Base-by-base conservation (phyloP, 371 early-diverging fungal species). In the Rhizomucor pusillus region DNA sequence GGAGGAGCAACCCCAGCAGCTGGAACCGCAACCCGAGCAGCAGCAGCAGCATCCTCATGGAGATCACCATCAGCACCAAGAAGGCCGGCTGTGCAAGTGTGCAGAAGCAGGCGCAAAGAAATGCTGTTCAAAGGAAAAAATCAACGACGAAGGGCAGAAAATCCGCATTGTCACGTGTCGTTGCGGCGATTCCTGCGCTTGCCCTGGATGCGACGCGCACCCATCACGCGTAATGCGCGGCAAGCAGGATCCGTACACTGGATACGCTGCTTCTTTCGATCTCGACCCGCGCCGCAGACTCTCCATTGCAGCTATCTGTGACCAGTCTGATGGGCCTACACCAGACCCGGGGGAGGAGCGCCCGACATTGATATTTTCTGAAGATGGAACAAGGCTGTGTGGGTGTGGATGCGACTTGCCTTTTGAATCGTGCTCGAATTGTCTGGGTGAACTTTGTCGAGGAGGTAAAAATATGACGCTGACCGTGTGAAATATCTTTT, bases 121-220 rank as follows among this genome's bases (percentile, higher is more conserved):
- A 24, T 46, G 14, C 23, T 25, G 14, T 13, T 46, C 10, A 24
- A 16, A 37, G 23, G 40, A 37, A 7, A 39, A 37, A n/a, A 29
- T n/a, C 29, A 35, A 67, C 35, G 57, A 29, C 5, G 29, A 29
- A 29, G 29, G 29, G 29, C 29, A 29, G 29, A 29, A 43, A 0
- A 69, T 69, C 22, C 65, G 72, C 7, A 50, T 77, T 0, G 67
- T 77, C 11, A 77, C 77, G 0, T 77, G 77, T 47, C 73, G 77
- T 1, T 77, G 77, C 57, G 77, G 77, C 13, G 77, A 77, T 44
- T 62, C 67, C 1, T 77, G 77, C 47, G 65, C 71, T 12, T 77
- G 77, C 56, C 60, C 65, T 45, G 77, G 77, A 1, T 77, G 77
- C 40, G 77, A 77, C 52, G 77, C 73, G 4, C 77, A 77, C 47